Evolutionary conservation across 345 rosid genomes (phyloP), one percentile per base, ranked within the genome.

Genomic region (Aegle marmelos): DNA sequence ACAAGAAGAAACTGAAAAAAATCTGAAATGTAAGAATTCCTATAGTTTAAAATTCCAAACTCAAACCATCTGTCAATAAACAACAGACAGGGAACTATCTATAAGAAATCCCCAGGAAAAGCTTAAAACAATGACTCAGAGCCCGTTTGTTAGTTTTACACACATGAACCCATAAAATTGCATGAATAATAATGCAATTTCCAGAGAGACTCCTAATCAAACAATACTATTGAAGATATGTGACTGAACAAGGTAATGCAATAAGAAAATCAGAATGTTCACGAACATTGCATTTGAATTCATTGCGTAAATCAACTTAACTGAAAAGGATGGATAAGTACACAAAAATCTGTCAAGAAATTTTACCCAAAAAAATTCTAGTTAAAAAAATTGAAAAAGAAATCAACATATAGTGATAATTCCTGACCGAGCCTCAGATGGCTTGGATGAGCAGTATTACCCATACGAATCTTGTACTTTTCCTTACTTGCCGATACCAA

Each of bases 401-500:
- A 45, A 28, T n/a, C 19, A 74, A 59, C 63, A n/a, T 61, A 72
- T 5, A 45, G 33, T 36, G 24, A 69, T 65, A 30, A 45, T 30
- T 74, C 37, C 74, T 57, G 36, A 61, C 58, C 22, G 48, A n/a
- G 50, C 41, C 31, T 34, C 34, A 41, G 17, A 73, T 10, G 48
- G 80, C 61, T 17, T 36, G 30, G 16, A 48, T 39, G 60, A 77
- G 28, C 50, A 81, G 70, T 60, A 75, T 79, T 91, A 93, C 98
- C 98, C 85, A 95, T 78, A 48, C 78, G 87, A 50, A 78, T 79
- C 78, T 68, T 87, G 74, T 83, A 83, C 61, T 86, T 79, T 84
- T 90, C 83, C 83, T 86, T 90, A 61, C 93, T 83, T 11, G 69
- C 68, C 54, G 85, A 82, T 77, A 89, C 79, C 80, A 93, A 72